These are phyloP conservation scores for Coemansia sp. DNA, from an alignment of 192 early-diverging fungal genomes.

Conservation along the genomic window DNA sequence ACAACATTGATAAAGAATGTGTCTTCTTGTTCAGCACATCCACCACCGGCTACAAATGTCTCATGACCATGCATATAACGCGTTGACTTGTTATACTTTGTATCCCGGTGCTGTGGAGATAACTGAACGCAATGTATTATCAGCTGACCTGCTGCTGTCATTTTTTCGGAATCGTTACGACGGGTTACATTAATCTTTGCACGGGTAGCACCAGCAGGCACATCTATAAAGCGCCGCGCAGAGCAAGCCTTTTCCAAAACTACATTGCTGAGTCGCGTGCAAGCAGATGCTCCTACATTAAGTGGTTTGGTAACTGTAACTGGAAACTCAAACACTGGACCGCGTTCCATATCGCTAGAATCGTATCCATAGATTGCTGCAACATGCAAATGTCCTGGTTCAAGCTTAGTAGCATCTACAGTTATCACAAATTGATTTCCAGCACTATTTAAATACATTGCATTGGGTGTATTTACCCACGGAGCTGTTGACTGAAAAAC, in stretches of 20 bases:
- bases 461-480: conserved; percentile 79
- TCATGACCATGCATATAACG: conserved; percentile 57
- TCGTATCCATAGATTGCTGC: conserved; percentile 80
- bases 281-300: conserved; percentile 46
- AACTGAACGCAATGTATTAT: conserved; percentile 74
- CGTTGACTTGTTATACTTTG: conserved; percentile 57
- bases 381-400: conserved; percentile 72
- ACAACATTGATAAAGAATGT: conserved; percentile 59
- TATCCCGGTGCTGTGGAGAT: conserved; percentile 63
- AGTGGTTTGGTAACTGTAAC: conserved; percentile 85
- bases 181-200: conserved; percentile 50
- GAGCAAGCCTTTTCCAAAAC: conserved; percentile 73
- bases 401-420: conserved; percentile 79
- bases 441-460: conserved; percentile 62
- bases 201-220: conserved; percentile 79
- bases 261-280: conserved; percentile 56
- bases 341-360: conserved; percentile 62
- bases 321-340: conserved; percentile 81
- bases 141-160: conserved; percentile 59
- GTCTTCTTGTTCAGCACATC: conserved; percentile 54
- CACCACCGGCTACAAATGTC: conserved; percentile 58
- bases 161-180: conserved; percentile 17
- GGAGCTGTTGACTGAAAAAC: conserved; percentile 61
- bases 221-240: conserved; percentile 73
- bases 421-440: conserved; percentile 64